Evolutionary conservation across 2,329 filamentous ascomycete species (phyloP), one percentile per base, ranked within the genome.

Genomic region (Fusarium siculi): DNA sequence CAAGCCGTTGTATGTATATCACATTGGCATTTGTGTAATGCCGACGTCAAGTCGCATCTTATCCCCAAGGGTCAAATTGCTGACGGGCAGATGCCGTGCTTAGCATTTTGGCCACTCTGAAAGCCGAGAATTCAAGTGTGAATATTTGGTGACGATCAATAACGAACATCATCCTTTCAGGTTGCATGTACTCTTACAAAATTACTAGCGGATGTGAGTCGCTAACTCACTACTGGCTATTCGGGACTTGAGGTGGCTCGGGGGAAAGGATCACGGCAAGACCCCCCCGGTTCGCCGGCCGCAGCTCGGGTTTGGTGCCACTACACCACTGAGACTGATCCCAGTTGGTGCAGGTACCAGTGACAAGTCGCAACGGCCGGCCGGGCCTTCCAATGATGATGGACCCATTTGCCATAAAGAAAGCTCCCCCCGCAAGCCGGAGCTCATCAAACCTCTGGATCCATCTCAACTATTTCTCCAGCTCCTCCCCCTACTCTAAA

Each of bases 261-360:
- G 76, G 76, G 76, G 75, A 78, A 78, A 77, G 76, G 76, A 78
- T 76, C 76, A 75, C 70, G 70, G 71, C 67, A 68, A 72, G 62
- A 65, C 50, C 72, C 75, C 76, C 76, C 76, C 76, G 76, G 76
- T 78, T 78, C 76, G 64, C 76, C 76, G 76, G 76, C 66, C 68
- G 68, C 72, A 66, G 63, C 68, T 75, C 58, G 74, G 66, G 50
- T 69, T 53, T 63, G 50, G 49, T 63, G 23, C 34, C 36, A 40
- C 28, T 30, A 54, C 23, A 54, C 25, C 34, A 28, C 50, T 28
- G 32, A 39, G 23, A 54, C 36, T 54, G 50, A 42, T 39, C 32
- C 70, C 70, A 70, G 63, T 66, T 69, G 64, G 75, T 77, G 71
- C 75, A 76, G 72, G 75, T 77, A 75, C 73, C 49, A 68, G 66